These are phyloP conservation scores for Trichoderma sp. DNA, from an alignment of 2,329 filamentous ascomycete species.

Conservation along the genomic window DNA sequence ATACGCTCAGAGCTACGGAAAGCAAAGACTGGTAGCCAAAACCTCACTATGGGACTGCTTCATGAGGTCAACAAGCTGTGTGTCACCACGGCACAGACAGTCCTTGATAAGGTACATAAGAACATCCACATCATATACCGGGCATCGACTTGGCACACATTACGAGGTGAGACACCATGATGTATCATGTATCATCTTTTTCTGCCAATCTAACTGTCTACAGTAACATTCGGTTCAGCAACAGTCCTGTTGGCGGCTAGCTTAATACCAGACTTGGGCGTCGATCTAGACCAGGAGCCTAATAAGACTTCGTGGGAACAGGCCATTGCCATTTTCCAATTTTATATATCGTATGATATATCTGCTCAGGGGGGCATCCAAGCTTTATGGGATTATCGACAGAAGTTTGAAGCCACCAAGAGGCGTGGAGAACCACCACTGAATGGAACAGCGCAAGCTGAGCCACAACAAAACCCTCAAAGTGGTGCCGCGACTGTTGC, in stretches of 20 bases:
- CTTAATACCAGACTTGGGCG: neutral
- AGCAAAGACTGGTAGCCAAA: neutral
- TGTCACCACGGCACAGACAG: neutral
- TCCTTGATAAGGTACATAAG: neutral
- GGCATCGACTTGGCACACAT: constrained; percentile 7
- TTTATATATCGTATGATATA: constrained; percentile 1
- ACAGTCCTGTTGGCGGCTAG: constrained; percentile 1
- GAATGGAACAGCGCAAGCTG: neutral
- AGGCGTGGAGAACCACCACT: neutral
- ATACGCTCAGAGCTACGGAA: neutral
- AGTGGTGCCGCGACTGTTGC: neutral
- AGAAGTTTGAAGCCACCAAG: constrained; percentile 4
- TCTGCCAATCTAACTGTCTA: neutral
- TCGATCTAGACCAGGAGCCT: constrained; percentile 1
- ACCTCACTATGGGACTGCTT: neutral
- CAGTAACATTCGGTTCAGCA: constrained; percentile 6
- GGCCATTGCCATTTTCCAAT: constrained; percentile 3
- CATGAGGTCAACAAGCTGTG: constrained; percentile 2
- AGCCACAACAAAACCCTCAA: neutral
- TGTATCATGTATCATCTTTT: too few relatives aligned
- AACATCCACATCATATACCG: neutral
- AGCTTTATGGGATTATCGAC: neutral
- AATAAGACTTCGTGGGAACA: constrained; percentile 9
- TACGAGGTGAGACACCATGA: neutral
- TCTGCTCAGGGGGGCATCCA: constrained; percentile 8